These are phyloP conservation scores for Fusarium tupiense DNA, from an alignment of 2,329 filamentous ascomycete species.

Conservation along the genomic window DNA sequence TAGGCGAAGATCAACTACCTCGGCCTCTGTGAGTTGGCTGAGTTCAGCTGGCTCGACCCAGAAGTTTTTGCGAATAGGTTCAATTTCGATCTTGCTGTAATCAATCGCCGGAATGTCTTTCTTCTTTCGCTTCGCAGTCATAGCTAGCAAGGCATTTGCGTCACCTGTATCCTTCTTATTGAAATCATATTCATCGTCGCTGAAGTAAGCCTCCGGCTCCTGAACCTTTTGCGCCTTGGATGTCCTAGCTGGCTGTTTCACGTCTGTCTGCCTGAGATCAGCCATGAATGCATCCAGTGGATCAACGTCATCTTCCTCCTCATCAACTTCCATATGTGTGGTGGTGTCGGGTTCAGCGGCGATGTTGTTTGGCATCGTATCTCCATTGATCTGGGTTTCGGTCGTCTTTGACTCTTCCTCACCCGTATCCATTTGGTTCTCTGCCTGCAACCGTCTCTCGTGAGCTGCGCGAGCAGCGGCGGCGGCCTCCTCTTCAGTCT, in stretches of 20 bases:
- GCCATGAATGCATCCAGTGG: constrained; percentile 98
- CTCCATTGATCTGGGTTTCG: constrained; percentile 45
- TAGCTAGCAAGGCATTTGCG: constrained; percentile 60
- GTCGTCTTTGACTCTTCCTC: constrained; percentile 39
- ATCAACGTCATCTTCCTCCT: constrained; percentile 78
- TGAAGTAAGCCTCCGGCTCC: constrained; percentile 87
- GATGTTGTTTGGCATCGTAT: constrained; percentile 38
- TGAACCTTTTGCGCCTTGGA: constrained; percentile 62
- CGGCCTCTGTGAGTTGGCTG: constrained; percentile 82
- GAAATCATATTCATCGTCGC: constrained; percentile 78
- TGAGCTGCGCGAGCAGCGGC: constrained; percentile 87
- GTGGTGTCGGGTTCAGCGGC: constrained; percentile 32
- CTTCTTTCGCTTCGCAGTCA: constrained; percentile 80
- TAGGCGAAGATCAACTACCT: constrained; percentile 81
- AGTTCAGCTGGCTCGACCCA: constrained; percentile 92
- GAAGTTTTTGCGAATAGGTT: constrained; percentile 91
- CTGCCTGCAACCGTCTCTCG: constrained; percentile 74
- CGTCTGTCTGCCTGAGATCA: constrained; percentile 66
- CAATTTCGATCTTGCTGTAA: constrained; percentile 86
- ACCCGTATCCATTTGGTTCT: constrained; percentile 59
- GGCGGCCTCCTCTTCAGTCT: constrained; percentile 86
- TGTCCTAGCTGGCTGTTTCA: constrained; percentile 50
- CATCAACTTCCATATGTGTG: constrained; percentile 68
- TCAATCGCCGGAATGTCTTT: constrained; percentile 92
- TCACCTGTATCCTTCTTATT: constrained; percentile 59